Base-by-base conservation (phyloP, 2,329 filamentous ascomycete genomes). In the Chalaropsis thielavioides region DNA sequence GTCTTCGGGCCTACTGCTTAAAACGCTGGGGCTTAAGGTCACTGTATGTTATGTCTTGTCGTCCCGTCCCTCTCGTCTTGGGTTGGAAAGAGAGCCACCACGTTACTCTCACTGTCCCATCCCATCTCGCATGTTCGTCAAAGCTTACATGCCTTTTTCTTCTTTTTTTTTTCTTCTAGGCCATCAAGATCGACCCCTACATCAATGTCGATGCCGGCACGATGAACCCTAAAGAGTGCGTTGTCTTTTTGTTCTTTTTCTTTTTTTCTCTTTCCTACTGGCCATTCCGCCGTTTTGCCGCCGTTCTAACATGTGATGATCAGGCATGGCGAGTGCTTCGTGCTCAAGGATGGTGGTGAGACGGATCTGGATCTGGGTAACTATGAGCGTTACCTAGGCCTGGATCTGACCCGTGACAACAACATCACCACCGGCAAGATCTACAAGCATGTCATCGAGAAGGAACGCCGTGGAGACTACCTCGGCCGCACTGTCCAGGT, bases 401-500 rank as follows among this genome's bases (percentile, higher is more conserved):
- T 92, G 69, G 89, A 86, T 64, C 81, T 97, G 68, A 90, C 85
- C 8, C 81, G 86, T 68, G 91, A 96, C 70, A 90, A 92, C 79
- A 97, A 97, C 76, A 95, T 99, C 76, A 99, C 94, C 2, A 96
- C 92, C 5, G 94, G 94, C 73, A 96, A 97, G 79, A 90, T 97
- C 70, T 97, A 96, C 77, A 82, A 90, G 72, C 84, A 88, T 71
- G 92, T 96, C 64, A 91, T 96, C 71, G 84, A 91, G 72, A 84
- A 83, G 67, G 82, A 84, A 72, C 77, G 82, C 31, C 75, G 76
- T 49, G 82, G 83, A 64, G 86, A 94, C 73, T 97, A 96, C 71
- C 82, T 97, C 13, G 92, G 92, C 69, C 86, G 88, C 74, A 91
- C 92, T 19, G 87, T 95, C 17, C 91, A 96, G 75, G 88, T 95